Conservation (phyloP, 2,329 filamentous ascomycete species). For the Chrysosporium queenslandicum region DNA sequence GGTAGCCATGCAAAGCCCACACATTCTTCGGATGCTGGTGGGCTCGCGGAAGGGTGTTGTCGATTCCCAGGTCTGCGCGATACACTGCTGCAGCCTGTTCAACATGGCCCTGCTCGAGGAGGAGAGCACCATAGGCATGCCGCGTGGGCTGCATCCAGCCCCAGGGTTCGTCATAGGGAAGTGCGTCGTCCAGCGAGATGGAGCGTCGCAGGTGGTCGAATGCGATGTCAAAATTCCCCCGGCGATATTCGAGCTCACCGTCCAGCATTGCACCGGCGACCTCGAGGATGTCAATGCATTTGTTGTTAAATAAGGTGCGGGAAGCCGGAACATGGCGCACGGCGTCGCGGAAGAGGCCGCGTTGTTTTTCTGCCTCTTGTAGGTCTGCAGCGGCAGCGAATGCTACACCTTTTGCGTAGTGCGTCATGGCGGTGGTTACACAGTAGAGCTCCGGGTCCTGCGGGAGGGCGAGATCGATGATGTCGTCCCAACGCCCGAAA, state of each 20-base stretch:
- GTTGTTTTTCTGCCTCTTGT: conserved; percentile 35
- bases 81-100: conserved; percentile 51
- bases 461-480: conserved; percentile 49
- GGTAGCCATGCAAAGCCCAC: conserved; percentile 60
- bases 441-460: conserved; percentile 53
- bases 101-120: conserved; percentile 55
- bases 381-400: conserved; percentile 50
- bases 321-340: conserved; percentile 45
- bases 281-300: conserved; percentile 51
- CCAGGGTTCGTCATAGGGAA: conserved; percentile 67
- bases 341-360: conserved; percentile 44
- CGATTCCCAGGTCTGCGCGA: conserved; percentile 51
- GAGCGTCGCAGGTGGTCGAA: conserved; percentile 51
- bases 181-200: conserved; percentile 50
- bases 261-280: conserved; percentile 57
- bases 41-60: conserved; percentile 52
- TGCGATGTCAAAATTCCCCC: conserved; percentile 47
- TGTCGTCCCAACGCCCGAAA: conserved; percentile 62
- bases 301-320: conserved; percentile 61
- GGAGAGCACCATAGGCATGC: conserved; percentile 59
- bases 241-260: conserved; percentile 63
- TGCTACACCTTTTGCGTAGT: conserved; percentile 61
- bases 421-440: conserved; percentile 56
- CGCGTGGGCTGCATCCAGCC: conserved; percentile 68
- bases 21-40: conserved; percentile 59